phyloP scores from a whole-genome alignment of 768 basidiomycete species.

The Macrocybe gigantea region DNA sequence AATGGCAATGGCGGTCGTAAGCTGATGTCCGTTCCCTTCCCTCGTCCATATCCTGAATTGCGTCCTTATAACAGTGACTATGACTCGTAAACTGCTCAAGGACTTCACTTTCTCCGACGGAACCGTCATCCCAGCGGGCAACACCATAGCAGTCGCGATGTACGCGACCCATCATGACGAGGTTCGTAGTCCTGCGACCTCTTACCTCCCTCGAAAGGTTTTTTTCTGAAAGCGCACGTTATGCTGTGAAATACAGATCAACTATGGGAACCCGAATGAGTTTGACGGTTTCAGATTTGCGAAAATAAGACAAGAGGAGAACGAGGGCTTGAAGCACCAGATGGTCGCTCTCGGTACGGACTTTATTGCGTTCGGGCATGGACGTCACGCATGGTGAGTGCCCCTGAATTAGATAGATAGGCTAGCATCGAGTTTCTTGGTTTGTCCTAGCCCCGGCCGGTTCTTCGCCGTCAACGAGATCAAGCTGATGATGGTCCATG shows the following conservation, averaged over 20 bases:
- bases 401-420: neutral
- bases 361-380: conserved; percentile 34
- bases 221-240: neutral
- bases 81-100: conserved; percentile 14
- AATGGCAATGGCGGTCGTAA: conserved; percentile 19
- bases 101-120: conserved; percentile 21
- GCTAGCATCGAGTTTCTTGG: neutral
- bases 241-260: conserved; percentile 11
- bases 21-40: neutral
- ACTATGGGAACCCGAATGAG: conserved; percentile 34
- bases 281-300: conserved; percentile 46
- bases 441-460: conserved; percentile 19
- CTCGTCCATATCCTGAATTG: neutral
- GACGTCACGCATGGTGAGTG: conserved; percentile 16
- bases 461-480: conserved; percentile 29
- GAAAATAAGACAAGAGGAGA: conserved; percentile 26
- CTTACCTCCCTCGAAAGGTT: neutral
- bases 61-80: conserved; percentile 10
- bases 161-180: conserved; percentile 12
- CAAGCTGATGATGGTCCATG: conserved; percentile 24
- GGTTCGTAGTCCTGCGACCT: neutral
- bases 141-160: conserved; percentile 15
- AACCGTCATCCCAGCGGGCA: conserved; percentile 17
- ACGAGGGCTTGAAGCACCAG: conserved; percentile 27
- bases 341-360: conserved; percentile 22